These are phyloP conservation scores for Yarrowia deformans DNA, from an alignment of 805 yeast species.

Conservation along the genomic window DNA sequence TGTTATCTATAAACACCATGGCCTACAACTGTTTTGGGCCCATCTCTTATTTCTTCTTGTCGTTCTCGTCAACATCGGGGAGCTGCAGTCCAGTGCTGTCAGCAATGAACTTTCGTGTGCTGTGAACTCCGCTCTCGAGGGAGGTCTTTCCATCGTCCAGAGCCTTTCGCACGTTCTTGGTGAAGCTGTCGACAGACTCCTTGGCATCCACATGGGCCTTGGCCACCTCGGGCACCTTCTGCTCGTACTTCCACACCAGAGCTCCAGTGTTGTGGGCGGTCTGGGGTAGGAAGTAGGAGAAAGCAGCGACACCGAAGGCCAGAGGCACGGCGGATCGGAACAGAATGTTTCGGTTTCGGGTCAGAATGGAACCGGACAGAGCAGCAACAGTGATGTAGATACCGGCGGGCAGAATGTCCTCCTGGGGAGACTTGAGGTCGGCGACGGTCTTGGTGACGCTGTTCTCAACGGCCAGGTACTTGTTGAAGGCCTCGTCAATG, in stretches of 20 bases:
- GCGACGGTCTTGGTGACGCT: constrained; percentile 68
- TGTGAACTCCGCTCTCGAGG: constrained; percentile 53
- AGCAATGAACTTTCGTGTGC: constrained; percentile 57
- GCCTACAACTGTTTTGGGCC: background rate
- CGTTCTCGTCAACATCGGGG: constrained; percentile 63
- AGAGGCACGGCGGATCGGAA: constrained; percentile 65
- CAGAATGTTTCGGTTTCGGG: constrained; percentile 69
- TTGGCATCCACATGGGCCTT: constrained; percentile 62
- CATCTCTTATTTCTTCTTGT: constrained; percentile 41
- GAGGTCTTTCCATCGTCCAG: constrained; percentile 52
- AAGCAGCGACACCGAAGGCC: constrained; percentile 66
- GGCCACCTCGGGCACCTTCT: constrained; percentile 69
- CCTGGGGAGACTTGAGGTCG: constrained; percentile 66
- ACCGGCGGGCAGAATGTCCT: constrained; percentile 74
- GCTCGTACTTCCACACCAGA: constrained; percentile 67
- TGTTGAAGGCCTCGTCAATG: constrained; percentile 58
- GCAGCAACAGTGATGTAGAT: constrained; percentile 73
- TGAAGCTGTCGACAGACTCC: constrained; percentile 56
- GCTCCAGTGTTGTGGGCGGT: constrained; percentile 69
- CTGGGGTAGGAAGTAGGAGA: constrained; percentile 72
- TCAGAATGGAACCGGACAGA: constrained; percentile 72
- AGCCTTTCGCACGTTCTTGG: constrained; percentile 55
- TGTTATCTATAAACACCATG: background rate
- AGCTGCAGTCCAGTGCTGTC: constrained; percentile 72
- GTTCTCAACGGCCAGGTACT: constrained; percentile 67